A percentile compares a stretch with the other conserved stretches of the same genome.
Conservation (phyloP, 768 basidiomycete species). For the Neoboletus brunneissimus region DNA sequence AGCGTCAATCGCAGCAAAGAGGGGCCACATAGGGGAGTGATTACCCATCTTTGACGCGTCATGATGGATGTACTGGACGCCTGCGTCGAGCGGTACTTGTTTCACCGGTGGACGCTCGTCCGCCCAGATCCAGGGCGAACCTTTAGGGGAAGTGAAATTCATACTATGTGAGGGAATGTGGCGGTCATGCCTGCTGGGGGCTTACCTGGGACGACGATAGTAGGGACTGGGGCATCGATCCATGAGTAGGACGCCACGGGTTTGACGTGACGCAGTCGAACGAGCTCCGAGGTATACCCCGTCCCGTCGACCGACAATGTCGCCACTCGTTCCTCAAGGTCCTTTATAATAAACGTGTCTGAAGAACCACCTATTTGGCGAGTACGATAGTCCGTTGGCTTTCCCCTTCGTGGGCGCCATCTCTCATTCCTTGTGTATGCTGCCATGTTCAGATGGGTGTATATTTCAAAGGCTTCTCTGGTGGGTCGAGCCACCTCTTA, state of each 20-base stretch:
- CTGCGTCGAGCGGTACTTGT: slow-evolving; percentile 53
- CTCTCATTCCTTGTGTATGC: slow-evolving; percentile 7
- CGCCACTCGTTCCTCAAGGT: slow-evolving; percentile 17
- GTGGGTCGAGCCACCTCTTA: not conserved
- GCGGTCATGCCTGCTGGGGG: not conserved
- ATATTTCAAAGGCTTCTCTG: not conserved
- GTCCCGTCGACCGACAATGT: slow-evolving; percentile 14
- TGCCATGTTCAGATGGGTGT: slow-evolving; percentile 16
- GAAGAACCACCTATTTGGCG: not conserved
- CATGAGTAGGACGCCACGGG: slow-evolving; percentile 56
- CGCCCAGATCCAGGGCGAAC: slow-evolving; percentile 59
- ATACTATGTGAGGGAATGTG: not conserved
- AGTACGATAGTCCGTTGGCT: not conserved
- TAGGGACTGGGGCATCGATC: slow-evolving; percentile 41
- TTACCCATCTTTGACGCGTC: slow-evolving; percentile 46
- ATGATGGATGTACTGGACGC: slow-evolving; percentile 51
- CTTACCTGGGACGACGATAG: slow-evolving; percentile 53
- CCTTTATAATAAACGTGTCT: slow-evolving; percentile 21
- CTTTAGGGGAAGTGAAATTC: slow-evolving; percentile 31
- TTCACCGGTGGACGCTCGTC: slow-evolving; percentile 48
- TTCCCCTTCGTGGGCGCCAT: slow-evolving; percentile 18
- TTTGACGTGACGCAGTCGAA: slow-evolving; percentile 39
- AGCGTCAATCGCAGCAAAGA: slow-evolving; percentile 58
- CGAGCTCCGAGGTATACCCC: slow-evolving; percentile 14
- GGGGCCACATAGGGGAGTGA: slow-evolving; percentile 46